Evolutionary conservation across 768 basidiomycete species (phyloP).

Genomic region (Ramaria sp.): DNA sequence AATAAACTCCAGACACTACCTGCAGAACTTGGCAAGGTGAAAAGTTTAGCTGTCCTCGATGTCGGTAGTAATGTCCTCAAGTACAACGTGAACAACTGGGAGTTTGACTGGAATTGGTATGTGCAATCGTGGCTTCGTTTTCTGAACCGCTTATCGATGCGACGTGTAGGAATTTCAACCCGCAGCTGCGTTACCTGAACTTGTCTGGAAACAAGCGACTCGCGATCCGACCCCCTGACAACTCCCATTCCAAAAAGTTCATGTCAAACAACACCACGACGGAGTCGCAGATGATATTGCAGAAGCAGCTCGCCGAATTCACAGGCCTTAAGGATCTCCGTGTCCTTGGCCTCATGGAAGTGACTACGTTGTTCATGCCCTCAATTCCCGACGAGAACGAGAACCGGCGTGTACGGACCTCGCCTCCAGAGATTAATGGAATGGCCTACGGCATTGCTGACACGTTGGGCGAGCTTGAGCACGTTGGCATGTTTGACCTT

Average conservation of each 20-base stretch:
- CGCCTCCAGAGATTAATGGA: conserved; percentile 74
- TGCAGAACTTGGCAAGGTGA: conserved; percentile 77
- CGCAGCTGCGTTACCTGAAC: conserved; percentile 87
- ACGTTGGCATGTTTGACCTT: conserved; percentile 84
- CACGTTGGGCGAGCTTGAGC: conserved; percentile 69
- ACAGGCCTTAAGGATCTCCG: conserved; percentile 75
- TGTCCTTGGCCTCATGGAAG: conserved; percentile 96
- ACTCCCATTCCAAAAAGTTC: conserved; percentile 21
- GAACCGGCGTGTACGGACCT: conserved; percentile 86
- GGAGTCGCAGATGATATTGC: conserved; percentile 18
- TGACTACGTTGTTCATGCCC: conserved; percentile 58
- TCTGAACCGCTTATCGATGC: not conserved
- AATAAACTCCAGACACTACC: conserved; percentile 90
- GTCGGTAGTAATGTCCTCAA: conserved; percentile 89
- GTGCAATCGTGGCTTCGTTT: not conserved
- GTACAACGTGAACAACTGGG: conserved; percentile 98
- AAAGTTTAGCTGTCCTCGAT: conserved; percentile 71
- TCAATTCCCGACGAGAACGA: conserved; percentile 48
- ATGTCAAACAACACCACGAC: conserved; percentile 17
- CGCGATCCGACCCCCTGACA: conserved; percentile 75
- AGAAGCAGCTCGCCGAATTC: conserved; percentile 65
- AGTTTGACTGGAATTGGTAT: conserved; percentile 99
- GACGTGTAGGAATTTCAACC: conserved; percentile 83
- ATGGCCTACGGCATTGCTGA: conserved; percentile 98
- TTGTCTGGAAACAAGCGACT: conserved; percentile 94